Evolutionary conservation across 2,329 filamentous ascomycete genomes (phyloP).

Genomic region (Verticillium isaacii): DNA sequence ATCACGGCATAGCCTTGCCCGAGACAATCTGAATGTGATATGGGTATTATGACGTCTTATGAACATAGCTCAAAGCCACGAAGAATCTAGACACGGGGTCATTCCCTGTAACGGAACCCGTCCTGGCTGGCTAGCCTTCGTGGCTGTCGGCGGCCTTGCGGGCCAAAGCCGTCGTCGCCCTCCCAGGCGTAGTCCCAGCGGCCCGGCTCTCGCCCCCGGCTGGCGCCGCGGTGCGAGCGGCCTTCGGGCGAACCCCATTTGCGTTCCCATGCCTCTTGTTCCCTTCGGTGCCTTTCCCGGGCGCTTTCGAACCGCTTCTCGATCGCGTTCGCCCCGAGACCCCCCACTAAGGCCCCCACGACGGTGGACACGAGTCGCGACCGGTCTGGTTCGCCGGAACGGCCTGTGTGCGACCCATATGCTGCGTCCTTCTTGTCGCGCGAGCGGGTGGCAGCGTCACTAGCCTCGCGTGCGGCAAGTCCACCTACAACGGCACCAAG

Average conservation of each 20-base stretch:
- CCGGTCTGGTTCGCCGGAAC: constrained; percentile 19
- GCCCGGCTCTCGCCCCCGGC: constrained; percentile 13
- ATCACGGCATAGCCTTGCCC: too few species aligned
- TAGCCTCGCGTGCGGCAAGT: constrained; percentile 44
- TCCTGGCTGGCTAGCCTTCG: constrained; percentile 9
- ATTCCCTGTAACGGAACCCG: constrained; percentile 5
- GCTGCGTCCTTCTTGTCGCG: constrained; percentile 3
- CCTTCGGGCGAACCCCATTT: constrained; percentile 23
- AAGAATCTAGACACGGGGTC: background rate
- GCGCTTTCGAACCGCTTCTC: constrained; percentile 37
- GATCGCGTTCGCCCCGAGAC: constrained; percentile 48
- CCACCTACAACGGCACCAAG: constrained; percentile 51
- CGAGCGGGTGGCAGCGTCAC: constrained; percentile 27
- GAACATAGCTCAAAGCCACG: background rate
- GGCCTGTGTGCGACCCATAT: background rate
- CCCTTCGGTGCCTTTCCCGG: constrained; percentile 24
- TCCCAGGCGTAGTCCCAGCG: constrained; percentile 20
- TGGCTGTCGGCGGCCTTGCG: constrained; percentile 15
- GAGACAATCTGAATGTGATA: background rate
- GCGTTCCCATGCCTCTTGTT: constrained; percentile 27
- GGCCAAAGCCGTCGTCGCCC: constrained; percentile 12
- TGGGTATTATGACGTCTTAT: background rate
- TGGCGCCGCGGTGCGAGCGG: constrained; percentile 18
- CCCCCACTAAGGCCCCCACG: constrained; percentile 50
- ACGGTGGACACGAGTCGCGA: constrained; percentile 42